Evolutionary conservation across 1,284 basidiomycete species (phyloP).

Genomic region (Ceratobasidium sp.): DNA sequence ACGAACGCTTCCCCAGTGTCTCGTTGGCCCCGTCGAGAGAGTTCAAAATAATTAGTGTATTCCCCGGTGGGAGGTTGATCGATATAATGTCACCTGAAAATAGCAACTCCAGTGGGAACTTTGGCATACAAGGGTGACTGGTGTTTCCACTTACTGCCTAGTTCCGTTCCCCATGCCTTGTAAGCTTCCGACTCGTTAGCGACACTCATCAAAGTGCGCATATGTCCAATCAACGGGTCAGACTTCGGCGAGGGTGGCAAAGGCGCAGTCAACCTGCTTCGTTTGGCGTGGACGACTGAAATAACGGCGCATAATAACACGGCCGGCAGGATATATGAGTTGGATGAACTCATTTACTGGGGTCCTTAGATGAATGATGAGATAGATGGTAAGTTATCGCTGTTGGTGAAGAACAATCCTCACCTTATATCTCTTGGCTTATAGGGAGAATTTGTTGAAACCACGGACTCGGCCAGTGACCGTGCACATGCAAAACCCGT

Average conservation of each 20-base stretch:
- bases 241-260: slow-evolving; percentile 12
- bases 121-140: neutral
- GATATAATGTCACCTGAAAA: slow-evolving; percentile 34
- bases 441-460: too few species aligned
- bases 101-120: neutral
- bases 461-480: too few species aligned
- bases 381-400: too few species aligned
- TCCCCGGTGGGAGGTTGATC: slow-evolving; percentile 23
- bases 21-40: slow-evolving; percentile 31
- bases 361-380: too few species aligned
- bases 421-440: too few species aligned
- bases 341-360: too few species aligned
- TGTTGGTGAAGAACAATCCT: too few species aligned
- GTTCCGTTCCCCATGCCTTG: neutral
- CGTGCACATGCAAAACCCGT: too few species aligned
- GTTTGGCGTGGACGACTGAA: neutral
- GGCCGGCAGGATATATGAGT: too few species aligned
- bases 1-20: slow-evolving; percentile 33
- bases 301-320: neutral
- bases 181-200: slow-evolving; percentile 17
- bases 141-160: neutral
- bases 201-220: neutral
- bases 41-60: slow-evolving; percentile 38
- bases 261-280: neutral
- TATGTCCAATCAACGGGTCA: slow-evolving; percentile 6